A percentile compares a stretch with the other conserved stretches of the same genome.
Conservation (phyloP, 257 asterid genomes). For the Gardenia jasminoides region DNA sequence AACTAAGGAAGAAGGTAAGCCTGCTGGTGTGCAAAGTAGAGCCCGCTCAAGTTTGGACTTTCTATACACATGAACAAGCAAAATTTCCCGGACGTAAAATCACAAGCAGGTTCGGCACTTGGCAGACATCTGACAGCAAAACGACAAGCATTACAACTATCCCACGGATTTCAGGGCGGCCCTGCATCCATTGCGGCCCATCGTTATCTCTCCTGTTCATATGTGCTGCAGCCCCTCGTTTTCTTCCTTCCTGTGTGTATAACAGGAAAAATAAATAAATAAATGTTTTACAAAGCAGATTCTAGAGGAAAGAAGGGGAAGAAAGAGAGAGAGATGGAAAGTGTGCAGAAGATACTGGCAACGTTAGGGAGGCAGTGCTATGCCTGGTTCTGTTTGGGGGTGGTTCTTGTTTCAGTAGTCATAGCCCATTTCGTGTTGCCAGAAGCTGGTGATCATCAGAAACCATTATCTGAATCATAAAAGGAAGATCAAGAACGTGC, state of each 20-base stretch:
- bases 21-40: no score
- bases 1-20: not conserved
- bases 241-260: not conserved
- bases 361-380: constrained; percentile 48
- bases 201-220: not conserved
- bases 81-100: not conserved
- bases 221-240: not conserved
- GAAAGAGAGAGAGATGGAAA: constrained; percentile 19
- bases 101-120: not conserved
- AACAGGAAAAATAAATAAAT: no score
- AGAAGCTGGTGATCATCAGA: no score
- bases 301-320: not conserved
- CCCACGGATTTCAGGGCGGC: not conserved
- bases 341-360: constrained; percentile 24
- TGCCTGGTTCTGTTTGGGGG: constrained; percentile 44
- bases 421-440: constrained; percentile 34
- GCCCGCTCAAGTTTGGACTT: not conserved
- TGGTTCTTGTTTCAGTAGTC: constrained; percentile 31
- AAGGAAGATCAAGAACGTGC: no score
- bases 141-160: constrained; percentile 4
- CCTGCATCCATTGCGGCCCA: not conserved
- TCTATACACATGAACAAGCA: not conserved
- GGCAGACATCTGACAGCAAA: not conserved
- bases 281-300: not conserved
- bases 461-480: no score